Evolutionary conservation across 2,329 filamentous ascomycete genomes (phyloP).

Genomic region (Phialocephala sp.): DNA sequence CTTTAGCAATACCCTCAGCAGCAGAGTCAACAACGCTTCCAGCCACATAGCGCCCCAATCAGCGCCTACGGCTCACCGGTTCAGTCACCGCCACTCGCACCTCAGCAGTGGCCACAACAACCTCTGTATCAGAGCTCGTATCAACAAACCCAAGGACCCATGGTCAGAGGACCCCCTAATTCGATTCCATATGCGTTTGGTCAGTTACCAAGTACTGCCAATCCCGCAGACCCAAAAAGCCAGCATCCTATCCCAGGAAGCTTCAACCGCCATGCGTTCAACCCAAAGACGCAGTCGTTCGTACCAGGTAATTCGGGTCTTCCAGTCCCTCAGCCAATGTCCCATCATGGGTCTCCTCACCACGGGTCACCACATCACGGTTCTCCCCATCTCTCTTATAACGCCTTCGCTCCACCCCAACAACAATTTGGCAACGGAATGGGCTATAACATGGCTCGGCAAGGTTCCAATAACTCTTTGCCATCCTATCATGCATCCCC

Average conservation of each 20-base stretch:
- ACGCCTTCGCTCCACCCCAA: slow-evolving; percentile 41
- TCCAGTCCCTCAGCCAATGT: slow-evolving; percentile 50
- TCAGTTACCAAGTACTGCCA: slow-evolving; percentile 73
- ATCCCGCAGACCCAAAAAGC: slow-evolving; percentile 73
- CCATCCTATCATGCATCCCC: slow-evolving; percentile 46
- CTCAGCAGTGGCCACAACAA: slow-evolving; percentile 41
- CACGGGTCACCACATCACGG: slow-evolving; percentile 43
- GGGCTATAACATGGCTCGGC: slow-evolving; percentile 45
- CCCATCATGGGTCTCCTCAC: slow-evolving; percentile 42
- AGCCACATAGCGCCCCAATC: slow-evolving; percentile 42
- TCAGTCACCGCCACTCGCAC: slow-evolving; percentile 39
- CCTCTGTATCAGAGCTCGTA: slow-evolving; percentile 39
- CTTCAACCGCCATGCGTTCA: slow-evolving; percentile 85
- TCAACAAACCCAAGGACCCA: slow-evolving; percentile 39
- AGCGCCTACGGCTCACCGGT: slow-evolving; percentile 42
- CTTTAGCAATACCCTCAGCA: slow-evolving; percentile 40
- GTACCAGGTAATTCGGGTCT: slow-evolving; percentile 67
- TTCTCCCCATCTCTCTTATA: slow-evolving; percentile 52
- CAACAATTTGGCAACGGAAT: slow-evolving; percentile 42
- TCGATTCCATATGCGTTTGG: slow-evolving; percentile 74
- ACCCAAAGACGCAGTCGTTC: slow-evolving; percentile 93
- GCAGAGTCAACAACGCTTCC: slow-evolving; percentile 39
- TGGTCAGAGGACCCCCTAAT: slow-evolving; percentile 34
- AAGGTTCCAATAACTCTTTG: slow-evolving; percentile 45
- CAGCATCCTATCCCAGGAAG: slow-evolving; percentile 86